These are phyloP conservation scores for Coffea eugenioides DNA, from an alignment of 257 asterid genomes.

Conservation along the genomic window DNA sequence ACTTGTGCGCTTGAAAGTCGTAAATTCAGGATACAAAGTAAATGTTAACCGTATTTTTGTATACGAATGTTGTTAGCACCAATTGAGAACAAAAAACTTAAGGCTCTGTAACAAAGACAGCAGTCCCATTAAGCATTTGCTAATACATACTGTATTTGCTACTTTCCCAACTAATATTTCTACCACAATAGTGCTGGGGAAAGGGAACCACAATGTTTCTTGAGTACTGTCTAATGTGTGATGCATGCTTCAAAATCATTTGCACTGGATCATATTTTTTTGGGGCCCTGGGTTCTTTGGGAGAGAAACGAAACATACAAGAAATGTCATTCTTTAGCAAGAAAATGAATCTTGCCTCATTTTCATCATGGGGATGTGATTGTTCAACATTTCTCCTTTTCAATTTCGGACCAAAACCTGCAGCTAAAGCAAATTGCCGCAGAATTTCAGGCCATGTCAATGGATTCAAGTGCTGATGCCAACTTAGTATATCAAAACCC, in stretches of 20 bases:
- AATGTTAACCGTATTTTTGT: not conserved
- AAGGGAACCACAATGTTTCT: not conserved
- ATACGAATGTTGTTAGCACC: not conserved
- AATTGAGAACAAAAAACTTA: not conserved
- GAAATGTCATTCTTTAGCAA: not conserved
- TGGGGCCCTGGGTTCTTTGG: not conserved
- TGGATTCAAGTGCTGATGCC: constrained; percentile 74
- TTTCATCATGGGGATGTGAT: constrained; percentile 41
- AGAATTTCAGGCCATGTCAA: constrained; percentile 94
- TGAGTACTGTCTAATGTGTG: not conserved
- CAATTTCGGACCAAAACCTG: constrained; percentile 86
- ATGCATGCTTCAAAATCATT: not conserved
- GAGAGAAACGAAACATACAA: not conserved
- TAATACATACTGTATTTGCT: not conserved
- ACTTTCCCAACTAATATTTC: not conserved
- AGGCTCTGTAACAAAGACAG: not conserved
- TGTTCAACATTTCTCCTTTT: constrained; percentile 43
- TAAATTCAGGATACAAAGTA: not conserved
- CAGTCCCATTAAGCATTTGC: not conserved
- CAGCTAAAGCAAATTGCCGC: constrained; percentile 88
- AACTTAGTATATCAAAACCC: constrained; percentile 87
- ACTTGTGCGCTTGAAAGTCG: not conserved
- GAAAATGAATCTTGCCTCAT: constrained; percentile 53
- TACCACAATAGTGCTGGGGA: not conserved
- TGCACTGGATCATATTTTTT: not conserved